These are phyloP conservation scores for Articulospora tetracladia DNA, from an alignment of 495 filamentous ascomycete genomes.

Conservation along the genomic window DNA sequence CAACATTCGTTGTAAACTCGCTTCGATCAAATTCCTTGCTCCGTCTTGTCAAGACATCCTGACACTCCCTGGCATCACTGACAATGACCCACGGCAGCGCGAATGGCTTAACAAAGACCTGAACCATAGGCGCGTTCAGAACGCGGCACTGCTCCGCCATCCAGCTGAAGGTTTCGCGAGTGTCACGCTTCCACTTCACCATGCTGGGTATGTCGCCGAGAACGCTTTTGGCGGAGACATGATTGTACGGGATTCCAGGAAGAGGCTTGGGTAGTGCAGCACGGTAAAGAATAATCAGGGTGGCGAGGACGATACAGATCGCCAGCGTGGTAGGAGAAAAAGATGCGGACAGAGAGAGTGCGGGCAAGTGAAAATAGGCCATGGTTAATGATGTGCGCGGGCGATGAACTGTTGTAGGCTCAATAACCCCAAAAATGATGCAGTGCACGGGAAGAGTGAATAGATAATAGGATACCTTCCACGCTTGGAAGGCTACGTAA, in stretches of 20 bases:
- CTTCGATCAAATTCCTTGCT: conserved; percentile 37
- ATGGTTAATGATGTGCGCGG: no score
- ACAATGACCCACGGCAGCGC: conserved; percentile 33
- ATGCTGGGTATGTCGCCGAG: conserved; percentile 34
- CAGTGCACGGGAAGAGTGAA: no score
- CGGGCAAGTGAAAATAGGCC: no score
- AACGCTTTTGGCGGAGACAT: conserved; percentile 23
- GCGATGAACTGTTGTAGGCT: no score
- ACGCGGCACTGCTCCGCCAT: conserved; percentile 18
- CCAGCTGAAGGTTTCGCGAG: conserved; percentile 26
- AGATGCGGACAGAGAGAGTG: no score
- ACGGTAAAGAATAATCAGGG: no score
- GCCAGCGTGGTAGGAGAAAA: no score
- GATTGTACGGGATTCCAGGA: conserved; percentile 31
- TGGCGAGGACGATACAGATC: no score
- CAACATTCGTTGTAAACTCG: conserved; percentile 30
- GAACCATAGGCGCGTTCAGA: conserved; percentile 33
- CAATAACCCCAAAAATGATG: no score
- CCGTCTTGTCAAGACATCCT: conserved; percentile 38
- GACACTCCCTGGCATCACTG: conserved; percentile 34
- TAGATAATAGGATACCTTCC: no score
- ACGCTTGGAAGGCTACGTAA: no score
- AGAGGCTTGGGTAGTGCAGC: background rate
- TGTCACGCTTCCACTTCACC: conserved; percentile 22
- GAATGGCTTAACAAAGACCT: conserved; percentile 36